phyloP scores from a whole-genome alignment of 106 monocot genomes.

The Alisma plantagoaquatica region DNA sequence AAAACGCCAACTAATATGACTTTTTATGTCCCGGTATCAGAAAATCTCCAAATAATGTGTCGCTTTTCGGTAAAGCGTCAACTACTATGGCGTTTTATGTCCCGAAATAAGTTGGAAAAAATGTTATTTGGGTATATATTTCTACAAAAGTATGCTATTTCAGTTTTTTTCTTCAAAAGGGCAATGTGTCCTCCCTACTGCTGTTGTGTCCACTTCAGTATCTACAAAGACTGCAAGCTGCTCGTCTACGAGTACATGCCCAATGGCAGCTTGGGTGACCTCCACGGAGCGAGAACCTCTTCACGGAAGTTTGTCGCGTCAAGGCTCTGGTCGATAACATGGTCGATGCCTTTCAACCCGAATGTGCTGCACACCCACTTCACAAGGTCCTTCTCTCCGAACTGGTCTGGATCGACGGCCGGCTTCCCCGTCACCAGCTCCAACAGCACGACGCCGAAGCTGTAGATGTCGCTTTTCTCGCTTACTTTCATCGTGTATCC shows the following conservation, averaged over 20 bases:
- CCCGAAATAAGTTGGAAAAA: too few relatives aligned
- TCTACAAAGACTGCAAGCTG: conserved; percentile 47
- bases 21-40: too few relatives aligned
- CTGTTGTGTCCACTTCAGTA: conserved; percentile 18
- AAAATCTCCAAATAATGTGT: too few relatives aligned
- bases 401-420: conserved; percentile 45
- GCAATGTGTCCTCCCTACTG: too few relatives aligned
- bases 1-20: too few relatives aligned
- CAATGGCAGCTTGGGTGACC: conserved; percentile 66
- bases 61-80: too few relatives aligned
- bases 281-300: conserved; percentile 47
- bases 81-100: too few relatives aligned
- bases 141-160: too few relatives aligned
- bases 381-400: conserved; percentile 66
- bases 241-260: conserved; percentile 84
- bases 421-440: conserved; percentile 74
- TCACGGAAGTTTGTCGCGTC: conserved; percentile 38
- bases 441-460: conserved; percentile 82
- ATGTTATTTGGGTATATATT: too few relatives aligned
- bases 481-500: conserved; percentile 83
- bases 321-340: conserved; percentile 48
- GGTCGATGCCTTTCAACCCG: conserved; percentile 47
- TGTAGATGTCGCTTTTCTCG: conserved; percentile 89
- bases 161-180: neutral
- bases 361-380: conserved; percentile 59